Percentiles rank a stretch among this genome's conserved stretches.
These are phyloP conservation scores for Sclerospora graminicola DNA, from an alignment of 352 stramenopile species.

Conservation along the genomic window DNA sequence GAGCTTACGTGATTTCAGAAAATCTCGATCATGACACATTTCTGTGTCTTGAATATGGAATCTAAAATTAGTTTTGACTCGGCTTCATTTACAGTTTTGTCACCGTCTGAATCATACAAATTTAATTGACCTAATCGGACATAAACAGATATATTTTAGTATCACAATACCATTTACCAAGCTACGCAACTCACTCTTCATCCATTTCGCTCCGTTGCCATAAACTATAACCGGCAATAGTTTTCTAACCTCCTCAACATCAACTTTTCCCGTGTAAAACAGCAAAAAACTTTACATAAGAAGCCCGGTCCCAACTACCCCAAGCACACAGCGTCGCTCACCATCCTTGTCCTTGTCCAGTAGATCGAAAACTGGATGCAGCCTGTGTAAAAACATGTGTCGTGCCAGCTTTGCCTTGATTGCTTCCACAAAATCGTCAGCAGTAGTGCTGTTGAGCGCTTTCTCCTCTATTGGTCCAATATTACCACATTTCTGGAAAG, in stretches of 20 bases:
- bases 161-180: neutral
- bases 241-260: constrained; percentile 27
- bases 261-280: constrained; percentile 29
- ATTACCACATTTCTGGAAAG: constrained; percentile 25
- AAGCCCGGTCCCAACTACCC: neutral
- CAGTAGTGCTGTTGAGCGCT: constrained; percentile 10
- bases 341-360: constrained; percentile 62
- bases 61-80: constrained; percentile 52
- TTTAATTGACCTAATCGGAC: constrained; percentile 43
- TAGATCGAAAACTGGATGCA: constrained; percentile 31
- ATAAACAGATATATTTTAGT: constrained; percentile 3
- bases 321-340: constrained; percentile 8
- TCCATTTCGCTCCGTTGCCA: constrained; percentile 32
- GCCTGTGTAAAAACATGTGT: constrained; percentile 43
- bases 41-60: constrained; percentile 48
- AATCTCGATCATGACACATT: constrained; percentile 41
- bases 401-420: constrained; percentile 50
- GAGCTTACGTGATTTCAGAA: constrained; percentile 49
- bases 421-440: constrained; percentile 36
- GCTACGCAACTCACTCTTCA: constrained; percentile 22
- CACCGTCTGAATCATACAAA: constrained; percentile 41
- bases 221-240: constrained; percentile 26
- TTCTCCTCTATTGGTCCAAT: constrained; percentile 30
- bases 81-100: constrained; percentile 38
- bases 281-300: neutral